Evolutionary conservation across 306 rosid species (phyloP), one percentile per base, ranked within the genome.

Genomic region (Glycine latifolia): DNA sequence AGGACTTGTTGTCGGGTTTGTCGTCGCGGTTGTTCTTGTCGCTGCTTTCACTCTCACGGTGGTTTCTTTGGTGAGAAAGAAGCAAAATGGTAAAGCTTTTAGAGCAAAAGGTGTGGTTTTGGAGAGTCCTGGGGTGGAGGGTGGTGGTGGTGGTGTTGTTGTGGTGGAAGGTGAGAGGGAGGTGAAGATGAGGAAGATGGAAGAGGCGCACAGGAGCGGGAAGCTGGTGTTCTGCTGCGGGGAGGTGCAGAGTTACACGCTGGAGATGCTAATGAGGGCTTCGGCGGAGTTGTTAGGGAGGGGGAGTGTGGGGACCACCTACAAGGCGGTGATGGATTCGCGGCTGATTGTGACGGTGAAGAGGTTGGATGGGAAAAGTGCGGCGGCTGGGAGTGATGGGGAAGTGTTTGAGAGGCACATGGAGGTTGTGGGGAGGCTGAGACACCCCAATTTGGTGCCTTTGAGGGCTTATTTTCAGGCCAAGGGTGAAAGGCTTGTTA

Each of bases 281-380:
- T 92, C 99, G 55, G 99, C 99, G 17, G 99, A 95, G 92, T 82
- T 95, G 39, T 86, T 95, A 1, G 99, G 97, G 1, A 89, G 97
- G 53, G 99, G 99, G 15, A 87, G 86, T 6, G 83, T 90, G 10
- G 99, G 97, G 53, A 88, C 97, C 1, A 95, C 99, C 4, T 95
- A 95, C 83, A 95, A 95, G 86, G 99, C 97, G 20, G 97, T 92
- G 78, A 58, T 95, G 58, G 92, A 90, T 75, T 89, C 86, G 83
- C 90, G 81, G 78, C 63, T 90, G 35, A 81, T 83, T 4, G 83
- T 91, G 75, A 91, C 99, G 33, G 97, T 95, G 78, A 95, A 95
- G 94, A 90, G 99, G 56, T 71, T 95, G 70, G 99, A 92, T 35
- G 97, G 85, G 82, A 88, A 88, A 82, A 89, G 87, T 2, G 91